These are phyloP conservation scores for Myriosclerotinia duriaeana DNA, from an alignment of 2,329 filamentous ascomycete species.

Conservation along the genomic window DNA sequence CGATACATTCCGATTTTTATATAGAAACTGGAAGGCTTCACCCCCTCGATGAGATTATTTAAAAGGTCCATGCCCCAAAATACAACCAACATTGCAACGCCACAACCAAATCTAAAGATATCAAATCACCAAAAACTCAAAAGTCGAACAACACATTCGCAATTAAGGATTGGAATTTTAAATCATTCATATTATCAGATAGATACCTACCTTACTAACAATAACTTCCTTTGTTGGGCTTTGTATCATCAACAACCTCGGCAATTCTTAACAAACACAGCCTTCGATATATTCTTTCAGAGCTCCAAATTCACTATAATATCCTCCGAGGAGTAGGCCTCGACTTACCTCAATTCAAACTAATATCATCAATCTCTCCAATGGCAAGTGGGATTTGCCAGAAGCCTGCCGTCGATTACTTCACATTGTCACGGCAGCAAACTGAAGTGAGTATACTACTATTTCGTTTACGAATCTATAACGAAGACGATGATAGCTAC, in stretches of 20 bases:
- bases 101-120: conserved; percentile 21
- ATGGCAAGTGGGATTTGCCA: conserved; percentile 30
- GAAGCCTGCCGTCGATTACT: conserved; percentile 30
- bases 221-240: conserved; percentile 20
- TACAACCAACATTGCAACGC: conserved; percentile 14
- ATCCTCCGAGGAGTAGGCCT: conserved; percentile 21
- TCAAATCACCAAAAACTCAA: conserved; percentile 3
- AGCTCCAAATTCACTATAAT: conserved; percentile 1
- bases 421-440: conserved; percentile 27
- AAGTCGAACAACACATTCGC: background rate
- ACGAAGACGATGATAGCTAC: background rate
- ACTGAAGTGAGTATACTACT: conserved; percentile 29
- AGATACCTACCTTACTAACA: conserved; percentile 8
- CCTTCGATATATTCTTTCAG: conserved; percentile 15
- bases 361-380: conserved; percentile 14
- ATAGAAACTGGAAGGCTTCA: background rate
- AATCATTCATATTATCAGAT: conserved; percentile 12
- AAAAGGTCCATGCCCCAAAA: conserved; percentile 21
- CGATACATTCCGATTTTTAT: conserved; percentile 6
- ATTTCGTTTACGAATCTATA: background rate
- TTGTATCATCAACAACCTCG: conserved; percentile 16
- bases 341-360: conserved; percentile 16
- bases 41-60: conserved; percentile 13
- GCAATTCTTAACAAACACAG: conserved; percentile 1
- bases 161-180: conserved; percentile 2